phyloP scores from a whole-genome alignment of 805 yeast species.

The Wickerhamiella azymoides region DNA sequence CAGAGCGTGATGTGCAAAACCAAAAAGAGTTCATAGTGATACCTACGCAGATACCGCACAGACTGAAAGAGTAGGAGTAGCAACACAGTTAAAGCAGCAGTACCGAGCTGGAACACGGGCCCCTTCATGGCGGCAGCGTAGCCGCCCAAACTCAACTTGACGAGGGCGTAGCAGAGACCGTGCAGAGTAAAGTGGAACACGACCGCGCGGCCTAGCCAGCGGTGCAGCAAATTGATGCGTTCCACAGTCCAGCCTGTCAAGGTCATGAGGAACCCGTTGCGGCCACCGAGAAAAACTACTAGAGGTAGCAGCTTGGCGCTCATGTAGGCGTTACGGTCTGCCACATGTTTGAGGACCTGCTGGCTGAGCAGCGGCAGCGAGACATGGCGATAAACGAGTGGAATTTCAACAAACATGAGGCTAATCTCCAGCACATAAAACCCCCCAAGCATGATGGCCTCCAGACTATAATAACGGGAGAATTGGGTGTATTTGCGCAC shows the following conservation, averaged over 20 bases:
- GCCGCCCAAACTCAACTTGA: slow-evolving; percentile 34
- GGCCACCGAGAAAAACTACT: slow-evolving; percentile 43
- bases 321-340: slow-evolving; percentile 3
- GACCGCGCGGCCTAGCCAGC: slow-evolving; percentile 46
- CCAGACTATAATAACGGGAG: background rate
- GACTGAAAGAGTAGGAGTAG: background rate
- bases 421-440: slow-evolving; percentile 23
- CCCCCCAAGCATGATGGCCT: slow-evolving; percentile 20
- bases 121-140: slow-evolving; percentile 31
- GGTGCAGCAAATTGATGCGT: slow-evolving; percentile 41
- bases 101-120: slow-evolving; percentile 47
- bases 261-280: slow-evolving; percentile 53
- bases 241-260: slow-evolving; percentile 32
- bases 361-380: background rate
- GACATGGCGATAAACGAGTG: slow-evolving; percentile 10
- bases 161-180: slow-evolving; percentile 20
- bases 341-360: slow-evolving; percentile 4
- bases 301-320: slow-evolving; percentile 28
- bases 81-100: background rate
- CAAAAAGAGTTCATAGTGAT: slow-evolving; percentile 1
- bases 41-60: background rate
- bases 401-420: slow-evolving; percentile 15
- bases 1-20: background rate
- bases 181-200: slow-evolving; percentile 42
- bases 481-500: slow-evolving; percentile 1